Conservation (phyloP, 1,139 yeast genomes). For the Taiozyma onychis region DNA sequence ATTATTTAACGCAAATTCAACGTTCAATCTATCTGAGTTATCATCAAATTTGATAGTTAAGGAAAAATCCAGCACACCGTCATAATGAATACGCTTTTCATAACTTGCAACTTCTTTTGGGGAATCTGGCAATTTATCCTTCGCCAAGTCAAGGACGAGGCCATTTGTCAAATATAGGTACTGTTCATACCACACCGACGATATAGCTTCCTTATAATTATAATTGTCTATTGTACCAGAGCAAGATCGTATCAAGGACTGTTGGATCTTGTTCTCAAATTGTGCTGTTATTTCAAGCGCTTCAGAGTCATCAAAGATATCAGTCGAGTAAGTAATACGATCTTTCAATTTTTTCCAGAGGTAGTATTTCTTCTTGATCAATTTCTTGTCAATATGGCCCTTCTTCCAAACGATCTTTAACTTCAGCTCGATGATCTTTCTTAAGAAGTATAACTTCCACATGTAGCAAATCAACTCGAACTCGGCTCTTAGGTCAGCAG, state of each 20-base stretch:
- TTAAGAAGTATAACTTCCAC: neutral
- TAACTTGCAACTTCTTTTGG: neutral
- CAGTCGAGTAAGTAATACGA: neutral
- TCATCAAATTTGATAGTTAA: neutral
- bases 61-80: neutral
- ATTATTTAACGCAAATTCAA: neutral
- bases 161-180: neutral
- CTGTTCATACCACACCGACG: neutral
- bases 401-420: neutral
- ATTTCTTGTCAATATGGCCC: neutral
- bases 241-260: neutral
- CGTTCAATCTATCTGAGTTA: neutral
- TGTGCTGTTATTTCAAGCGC: neutral
- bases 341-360: neutral
- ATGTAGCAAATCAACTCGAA: neutral
- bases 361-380: neutral
- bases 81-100: neutral
- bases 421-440: neutral
- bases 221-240: neutral
- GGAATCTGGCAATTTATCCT: neutral
- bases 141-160: neutral
- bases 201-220: neutral
- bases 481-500: neutral
- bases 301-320: neutral
- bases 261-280: neutral